Evolutionary conservation across 345 rosid genomes (phyloP).

Genomic region (Zanthoxylum bungeanum): DNA sequence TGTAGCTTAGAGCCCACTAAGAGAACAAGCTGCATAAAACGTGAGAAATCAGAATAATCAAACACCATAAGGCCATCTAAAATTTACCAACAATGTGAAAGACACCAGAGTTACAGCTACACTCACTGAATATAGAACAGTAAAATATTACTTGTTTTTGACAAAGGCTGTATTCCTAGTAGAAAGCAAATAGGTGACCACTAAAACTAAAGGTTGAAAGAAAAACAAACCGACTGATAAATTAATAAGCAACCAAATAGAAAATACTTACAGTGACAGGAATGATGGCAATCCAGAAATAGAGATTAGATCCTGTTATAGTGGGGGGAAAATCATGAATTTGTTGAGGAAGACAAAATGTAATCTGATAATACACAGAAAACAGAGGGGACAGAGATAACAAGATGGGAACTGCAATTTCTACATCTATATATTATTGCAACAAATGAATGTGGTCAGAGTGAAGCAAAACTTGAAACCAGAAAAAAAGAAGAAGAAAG

Average conservation of each 20-base stretch:
- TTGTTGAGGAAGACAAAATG: not conserved
- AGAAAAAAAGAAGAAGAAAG: not conserved
- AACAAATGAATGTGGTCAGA: not conserved
- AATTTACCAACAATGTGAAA: not conserved
- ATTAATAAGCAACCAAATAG: not conserved
- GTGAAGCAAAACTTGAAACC: not conserved
- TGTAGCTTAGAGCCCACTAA: slow-evolving; percentile 82
- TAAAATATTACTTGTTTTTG: not conserved
- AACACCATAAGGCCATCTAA: not conserved
- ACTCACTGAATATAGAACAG: not conserved
- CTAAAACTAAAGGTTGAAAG: slow-evolving; percentile 7
- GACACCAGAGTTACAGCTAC: not conserved
- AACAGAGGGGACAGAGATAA: not conserved
- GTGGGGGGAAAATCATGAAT: slow-evolving; percentile 2
- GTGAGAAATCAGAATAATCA: slow-evolving; percentile 8
- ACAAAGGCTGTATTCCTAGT: not conserved
- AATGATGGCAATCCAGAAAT: slow-evolving; percentile 94
- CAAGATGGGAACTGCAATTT: slow-evolving; percentile 6
- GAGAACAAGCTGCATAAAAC: slow-evolving; percentile 60
- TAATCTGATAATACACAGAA: not conserved
- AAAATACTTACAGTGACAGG: slow-evolving; percentile 67
- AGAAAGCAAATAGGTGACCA: not conserved
- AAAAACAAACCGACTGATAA: not conserved
- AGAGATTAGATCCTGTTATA: slow-evolving; percentile 84
- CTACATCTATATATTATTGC: not conserved